phyloP scores from a whole-genome alignment of 495 filamentous ascomycete genomes.

The Penicillium fimorum region DNA sequence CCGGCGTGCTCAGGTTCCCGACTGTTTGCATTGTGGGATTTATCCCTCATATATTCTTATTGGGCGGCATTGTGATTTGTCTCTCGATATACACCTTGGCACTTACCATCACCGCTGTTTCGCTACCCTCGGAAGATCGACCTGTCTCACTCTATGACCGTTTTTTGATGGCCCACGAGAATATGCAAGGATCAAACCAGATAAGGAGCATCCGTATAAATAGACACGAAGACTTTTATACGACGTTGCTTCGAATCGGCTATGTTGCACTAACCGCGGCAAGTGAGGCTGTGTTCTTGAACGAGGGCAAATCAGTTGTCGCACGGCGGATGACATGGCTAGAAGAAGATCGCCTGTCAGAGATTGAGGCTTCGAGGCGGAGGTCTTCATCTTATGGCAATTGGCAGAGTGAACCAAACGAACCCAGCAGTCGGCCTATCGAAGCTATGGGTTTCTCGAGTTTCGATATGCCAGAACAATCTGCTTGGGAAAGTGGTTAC shows the following conservation, averaged over 20 bases:
- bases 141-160: constrained; percentile 51
- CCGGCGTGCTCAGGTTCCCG: constrained; percentile 70
- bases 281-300: constrained; percentile 91
- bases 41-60: constrained; percentile 83
- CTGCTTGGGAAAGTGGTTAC: constrained; percentile 63
- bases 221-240: constrained; percentile 92
- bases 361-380: constrained; percentile 46
- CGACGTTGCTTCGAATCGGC: constrained; percentile 77
- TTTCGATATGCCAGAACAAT: constrained; percentile 36
- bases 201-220: constrained; percentile 74
- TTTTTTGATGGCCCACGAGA: constrained; percentile 67
- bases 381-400: constrained; percentile 19
- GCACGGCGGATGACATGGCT: constrained; percentile 85
- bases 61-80: constrained; percentile 74
- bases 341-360: constrained; percentile 76
- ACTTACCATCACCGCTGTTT: constrained; percentile 70
- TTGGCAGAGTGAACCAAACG: constrained; percentile 22
- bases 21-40: constrained; percentile 95
- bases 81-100: constrained; percentile 72
- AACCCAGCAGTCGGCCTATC: constrained; percentile 31
- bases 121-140: constrained; percentile 50
- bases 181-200: constrained; percentile 88
- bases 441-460: constrained; percentile 31
- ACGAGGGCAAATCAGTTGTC: constrained; percentile 77
- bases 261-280: constrained; percentile 87